A percentile compares a stretch with the other conserved stretches of the same genome.
phyloP scores from a whole-genome alignment of 2,329 filamentous ascomycete species.

The Verticillium alfalfae region DNA sequence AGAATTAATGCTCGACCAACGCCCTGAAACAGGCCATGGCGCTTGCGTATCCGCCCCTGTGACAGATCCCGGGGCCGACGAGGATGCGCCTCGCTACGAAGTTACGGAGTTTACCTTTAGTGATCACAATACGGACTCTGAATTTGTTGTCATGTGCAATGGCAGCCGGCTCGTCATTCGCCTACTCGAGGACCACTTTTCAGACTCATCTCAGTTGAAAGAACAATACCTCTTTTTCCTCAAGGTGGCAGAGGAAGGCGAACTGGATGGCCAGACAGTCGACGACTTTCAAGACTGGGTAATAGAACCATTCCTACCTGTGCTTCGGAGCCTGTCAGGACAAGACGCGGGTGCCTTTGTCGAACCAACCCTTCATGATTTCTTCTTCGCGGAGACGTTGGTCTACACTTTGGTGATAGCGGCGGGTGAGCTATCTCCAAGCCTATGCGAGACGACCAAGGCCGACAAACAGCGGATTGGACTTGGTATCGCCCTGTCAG shows the following conservation, averaged over 20 bases:
- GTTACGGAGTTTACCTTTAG: no score
- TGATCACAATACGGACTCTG: no score
- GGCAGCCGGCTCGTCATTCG: slow-evolving; percentile 4
- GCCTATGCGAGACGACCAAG: neutral
- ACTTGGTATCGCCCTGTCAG: slow-evolving; percentile 6
- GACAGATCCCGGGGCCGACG: no score
- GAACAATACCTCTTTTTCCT: slow-evolving; percentile 16
- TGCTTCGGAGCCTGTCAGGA: slow-evolving; percentile 2
- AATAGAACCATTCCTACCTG: slow-evolving; percentile 10
- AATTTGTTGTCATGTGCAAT: no score
- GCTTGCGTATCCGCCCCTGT: no score
- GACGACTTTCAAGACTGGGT: slow-evolving; percentile 18
- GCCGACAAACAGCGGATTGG: neutral
- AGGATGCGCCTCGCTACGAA: no score
- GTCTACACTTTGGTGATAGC: slow-evolving; percentile 9
- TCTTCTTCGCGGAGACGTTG: slow-evolving; percentile 9
- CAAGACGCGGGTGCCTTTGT: neutral
- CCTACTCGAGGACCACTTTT: slow-evolving; percentile 12
- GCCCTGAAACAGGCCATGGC: no score
- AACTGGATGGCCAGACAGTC: slow-evolving; percentile 14
- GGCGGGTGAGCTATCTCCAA: neutral
- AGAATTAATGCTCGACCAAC: no score
- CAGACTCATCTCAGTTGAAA: slow-evolving; percentile 9
- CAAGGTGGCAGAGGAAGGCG: slow-evolving; percentile 13
- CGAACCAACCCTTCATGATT: neutral